Evolutionary conservation across 257 asterid genomes (phyloP), one percentile per base, ranked within the genome.

Genomic region (Capsicum pubescens): DNA sequence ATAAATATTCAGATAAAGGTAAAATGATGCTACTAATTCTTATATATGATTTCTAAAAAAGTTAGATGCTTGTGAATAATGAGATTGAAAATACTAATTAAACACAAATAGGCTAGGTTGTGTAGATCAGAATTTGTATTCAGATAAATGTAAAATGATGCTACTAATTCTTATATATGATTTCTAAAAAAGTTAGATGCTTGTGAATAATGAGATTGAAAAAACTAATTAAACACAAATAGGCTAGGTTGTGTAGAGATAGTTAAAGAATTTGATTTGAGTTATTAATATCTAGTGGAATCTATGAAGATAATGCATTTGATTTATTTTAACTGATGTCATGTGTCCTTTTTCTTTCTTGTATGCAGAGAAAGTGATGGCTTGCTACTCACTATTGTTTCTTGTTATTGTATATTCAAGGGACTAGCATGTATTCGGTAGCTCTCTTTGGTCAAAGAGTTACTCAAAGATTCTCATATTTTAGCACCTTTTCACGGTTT

Each of bases 351-450:
- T 76, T 54, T 9, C 64, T 77, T 32, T 77, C 48, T 54, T 77
- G 82, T 54, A 54, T 77, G 82, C 82, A 77, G 82, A 77, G 66
- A 77, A 54, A 54, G 50, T 77, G 64, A 77, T 77, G 82, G 82
- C 64, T 77, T 54, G 82, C 26, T 54, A 64, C 26, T 77, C 50
- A 32, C 64, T 21, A 54, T 54, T 21, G 32, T 32, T 54, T 77
- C 82, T 54, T 77, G 44, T 54, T 77, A 77, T 77, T 5, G 0
- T 32, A 54, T 54, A 32, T 77, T 77, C 82, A 77, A 77, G 66
- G 19, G 82, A 32, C 91, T 77, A 77, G 82, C 87, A 93, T 93
- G 97, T 88, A 76, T 91, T 81, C 92, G 81, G 91, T 89, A 87
- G 92, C 87, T 83, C 87, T 69, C 69, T 69, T 84, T 79, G 83